Conservation (phyloP, 1,284 basidiomycete species). For the Microbotryum intermedium region DNA sequence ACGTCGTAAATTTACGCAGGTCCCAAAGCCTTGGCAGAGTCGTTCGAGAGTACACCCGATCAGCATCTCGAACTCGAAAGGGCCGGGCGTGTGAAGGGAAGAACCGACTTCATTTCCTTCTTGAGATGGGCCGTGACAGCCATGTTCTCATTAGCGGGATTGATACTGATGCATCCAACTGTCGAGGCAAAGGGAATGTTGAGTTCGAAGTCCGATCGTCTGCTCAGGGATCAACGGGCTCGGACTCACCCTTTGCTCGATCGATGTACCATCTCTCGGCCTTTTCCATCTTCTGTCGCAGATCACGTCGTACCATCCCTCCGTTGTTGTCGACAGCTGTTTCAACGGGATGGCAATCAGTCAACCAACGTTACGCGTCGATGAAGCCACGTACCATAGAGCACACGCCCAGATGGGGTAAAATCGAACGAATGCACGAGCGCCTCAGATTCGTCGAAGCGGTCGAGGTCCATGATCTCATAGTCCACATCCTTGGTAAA, state of each 20-base stretch:
- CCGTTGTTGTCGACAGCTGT: slow-evolving; percentile 41
- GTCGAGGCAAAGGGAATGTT: background rate
- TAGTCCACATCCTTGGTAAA: slow-evolving; percentile 40
- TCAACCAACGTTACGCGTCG: no score
- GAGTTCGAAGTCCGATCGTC: background rate
- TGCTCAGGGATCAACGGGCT: no score
- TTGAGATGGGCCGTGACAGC: slow-evolving; percentile 33
- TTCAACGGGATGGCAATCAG: no score
- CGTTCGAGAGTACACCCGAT: background rate
- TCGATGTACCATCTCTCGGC: slow-evolving; percentile 31
- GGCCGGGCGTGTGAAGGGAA: background rate
- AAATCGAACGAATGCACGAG: slow-evolving; percentile 44
- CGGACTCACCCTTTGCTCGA: slow-evolving; percentile 8
- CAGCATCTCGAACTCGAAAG: background rate
- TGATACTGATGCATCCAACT: slow-evolving; percentile 31
- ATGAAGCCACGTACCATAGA: slow-evolving; percentile 28
- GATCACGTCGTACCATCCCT: slow-evolving; percentile 43
- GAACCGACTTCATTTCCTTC: slow-evolving; percentile 14
- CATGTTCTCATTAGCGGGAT: slow-evolving; percentile 26
- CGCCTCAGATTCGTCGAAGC: slow-evolving; percentile 34
- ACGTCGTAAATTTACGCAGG: slow-evolving; percentile 15
- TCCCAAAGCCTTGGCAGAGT: slow-evolving; percentile 28
- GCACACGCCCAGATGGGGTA: slow-evolving; percentile 39
- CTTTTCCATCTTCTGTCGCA: slow-evolving; percentile 34
- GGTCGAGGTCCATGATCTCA: slow-evolving; percentile 40